Evolutionary conservation across 306 rosid genomes (phyloP).

Genomic region (Quercus alba): DNA sequence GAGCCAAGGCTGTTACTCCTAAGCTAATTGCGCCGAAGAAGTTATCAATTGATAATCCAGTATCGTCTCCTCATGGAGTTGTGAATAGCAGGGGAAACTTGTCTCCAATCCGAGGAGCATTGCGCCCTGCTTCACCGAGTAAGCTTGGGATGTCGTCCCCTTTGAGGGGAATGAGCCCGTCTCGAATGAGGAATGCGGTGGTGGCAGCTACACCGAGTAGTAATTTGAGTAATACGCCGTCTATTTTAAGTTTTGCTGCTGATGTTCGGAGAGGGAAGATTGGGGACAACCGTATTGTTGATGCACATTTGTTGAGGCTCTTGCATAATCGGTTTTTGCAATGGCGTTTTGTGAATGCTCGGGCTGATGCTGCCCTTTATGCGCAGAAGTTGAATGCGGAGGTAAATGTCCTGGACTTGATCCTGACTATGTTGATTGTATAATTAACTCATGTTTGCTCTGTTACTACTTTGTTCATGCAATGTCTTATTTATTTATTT

Average conservation of each 20-base stretch:
- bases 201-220: slow-evolving; percentile 29
- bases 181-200: slow-evolving; percentile 49
- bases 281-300: slow-evolving; percentile 58
- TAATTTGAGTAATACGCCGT: slow-evolving; percentile 49
- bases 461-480: background rate
- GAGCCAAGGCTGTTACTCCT: slow-evolving; percentile 36
- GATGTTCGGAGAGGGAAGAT: slow-evolving; percentile 66
- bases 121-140: slow-evolving; percentile 72
- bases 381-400: slow-evolving; percentile 72
- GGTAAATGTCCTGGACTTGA: slow-evolving; percentile 42
- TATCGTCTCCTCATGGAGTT: slow-evolving; percentile 61
- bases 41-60: slow-evolving; percentile 43
- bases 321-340: slow-evolving; percentile 76
- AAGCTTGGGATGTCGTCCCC: slow-evolving; percentile 56
- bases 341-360: slow-evolving; percentile 86
- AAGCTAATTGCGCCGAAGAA: slow-evolving; percentile 43
- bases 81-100: slow-evolving; percentile 46
- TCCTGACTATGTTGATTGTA: background rate
- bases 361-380: slow-evolving; percentile 57
- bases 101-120: slow-evolving; percentile 54
- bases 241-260: slow-evolving; percentile 63
- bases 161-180: slow-evolving; percentile 70
- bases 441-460: background rate
- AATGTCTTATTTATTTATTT: background rate
- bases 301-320: slow-evolving; percentile 75